Percentiles rank a stretch among this genome's conserved stretches.
phyloP scores from a whole-genome alignment of 1,284 basidiomycete genomes.

The Amylostereum areolatum region DNA sequence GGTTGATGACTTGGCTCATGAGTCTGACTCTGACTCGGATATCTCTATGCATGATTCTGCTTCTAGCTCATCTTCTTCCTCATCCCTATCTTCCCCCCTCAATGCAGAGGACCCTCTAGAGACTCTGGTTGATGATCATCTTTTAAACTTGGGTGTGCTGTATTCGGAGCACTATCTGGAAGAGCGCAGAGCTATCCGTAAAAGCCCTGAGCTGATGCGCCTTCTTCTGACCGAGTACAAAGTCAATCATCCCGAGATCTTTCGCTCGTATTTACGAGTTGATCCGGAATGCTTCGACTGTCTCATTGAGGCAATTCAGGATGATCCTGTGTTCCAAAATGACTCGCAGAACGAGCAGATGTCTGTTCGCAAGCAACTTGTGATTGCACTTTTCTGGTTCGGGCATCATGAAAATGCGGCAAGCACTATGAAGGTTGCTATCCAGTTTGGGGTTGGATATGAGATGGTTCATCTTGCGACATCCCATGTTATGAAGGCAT shows the following conservation, averaged over 20 bases:
- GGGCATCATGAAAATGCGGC: conserved; percentile 30
- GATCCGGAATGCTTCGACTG: conserved; percentile 20
- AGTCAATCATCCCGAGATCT: conserved; percentile 14
- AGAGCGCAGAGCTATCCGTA: not conserved
- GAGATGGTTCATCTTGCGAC: conserved; percentile 26
- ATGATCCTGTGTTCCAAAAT: conserved; percentile 24
- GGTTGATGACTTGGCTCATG: too few relatives aligned
- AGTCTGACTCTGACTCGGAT: too few relatives aligned
- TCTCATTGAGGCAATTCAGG: conserved; percentile 15
- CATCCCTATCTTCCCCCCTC: too few relatives aligned
- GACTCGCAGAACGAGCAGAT: conserved; percentile 20
- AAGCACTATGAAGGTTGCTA: conserved; percentile 6
- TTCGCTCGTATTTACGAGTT: conserved; percentile 19
- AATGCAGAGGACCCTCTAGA: too few relatives aligned
- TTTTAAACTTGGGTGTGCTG: too few relatives aligned
- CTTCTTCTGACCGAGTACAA: conserved; percentile 5
- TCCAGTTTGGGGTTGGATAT: conserved; percentile 20
- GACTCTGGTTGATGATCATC: too few relatives aligned
- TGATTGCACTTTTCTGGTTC: conserved; percentile 26
- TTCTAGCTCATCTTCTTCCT: too few relatives aligned
- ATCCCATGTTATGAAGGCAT: too few relatives aligned
- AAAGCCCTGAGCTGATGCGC: not conserved
- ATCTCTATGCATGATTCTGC: too few relatives aligned
- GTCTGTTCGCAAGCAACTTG: conserved; percentile 25
- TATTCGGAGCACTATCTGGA: not conserved